These are phyloP conservation scores for Aspergillus brasiliensis DNA, from an alignment of 2,329 filamentous ascomycete genomes.

Conservation along the genomic window DNA sequence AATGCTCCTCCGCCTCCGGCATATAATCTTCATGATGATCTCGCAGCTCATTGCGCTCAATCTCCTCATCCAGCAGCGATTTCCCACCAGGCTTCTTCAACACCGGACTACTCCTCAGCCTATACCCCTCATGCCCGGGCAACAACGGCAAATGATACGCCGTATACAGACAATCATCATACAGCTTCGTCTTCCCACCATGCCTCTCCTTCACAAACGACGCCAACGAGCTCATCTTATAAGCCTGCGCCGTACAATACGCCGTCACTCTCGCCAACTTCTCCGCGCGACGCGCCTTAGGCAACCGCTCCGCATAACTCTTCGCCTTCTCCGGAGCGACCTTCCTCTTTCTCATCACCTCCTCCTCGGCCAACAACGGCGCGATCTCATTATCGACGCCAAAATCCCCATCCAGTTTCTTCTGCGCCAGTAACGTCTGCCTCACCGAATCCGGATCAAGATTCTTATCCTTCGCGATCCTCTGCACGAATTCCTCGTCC, in stretches of 20 bases:
- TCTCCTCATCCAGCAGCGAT: slow-evolving; percentile 89
- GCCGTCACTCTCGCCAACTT: slow-evolving; percentile 89
- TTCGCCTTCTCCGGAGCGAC: slow-evolving; percentile 64
- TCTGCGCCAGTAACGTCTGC: slow-evolving; percentile 35
- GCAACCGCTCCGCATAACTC: slow-evolving; percentile 89
- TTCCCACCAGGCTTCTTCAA: slow-evolving; percentile 92
- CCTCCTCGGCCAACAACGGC: slow-evolving; percentile 59
- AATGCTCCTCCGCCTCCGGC: slow-evolving; percentile 61
- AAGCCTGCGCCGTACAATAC: slow-evolving; percentile 93
- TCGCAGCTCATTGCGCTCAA: slow-evolving; percentile 86
- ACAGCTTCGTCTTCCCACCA: slow-evolving; percentile 89
- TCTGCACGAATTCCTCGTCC: slow-evolving; percentile 40
- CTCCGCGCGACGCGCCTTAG: slow-evolving; percentile 83
- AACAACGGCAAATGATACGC: slow-evolving; percentile 92
- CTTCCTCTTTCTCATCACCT: slow-evolving; percentile 58
- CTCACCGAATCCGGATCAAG: slow-evolving; percentile 38
- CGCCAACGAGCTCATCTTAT: slow-evolving; percentile 85
- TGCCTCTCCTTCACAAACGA: slow-evolving; percentile 86
- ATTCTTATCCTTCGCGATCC: slow-evolving; percentile 35
- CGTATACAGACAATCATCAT: slow-evolving; percentile 95
- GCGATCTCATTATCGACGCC: slow-evolving; percentile 57
- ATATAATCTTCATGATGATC: slow-evolving; percentile 93
- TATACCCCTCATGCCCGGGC: slow-evolving; percentile 81
- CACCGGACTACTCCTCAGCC: slow-evolving; percentile 85
- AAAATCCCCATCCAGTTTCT: slow-evolving; percentile 53